Evolutionary conservation across 176 grass and related monocot species (phyloP), one percentile per base, ranked within the genome.

Genomic region (Oryza glumipatula): DNA sequence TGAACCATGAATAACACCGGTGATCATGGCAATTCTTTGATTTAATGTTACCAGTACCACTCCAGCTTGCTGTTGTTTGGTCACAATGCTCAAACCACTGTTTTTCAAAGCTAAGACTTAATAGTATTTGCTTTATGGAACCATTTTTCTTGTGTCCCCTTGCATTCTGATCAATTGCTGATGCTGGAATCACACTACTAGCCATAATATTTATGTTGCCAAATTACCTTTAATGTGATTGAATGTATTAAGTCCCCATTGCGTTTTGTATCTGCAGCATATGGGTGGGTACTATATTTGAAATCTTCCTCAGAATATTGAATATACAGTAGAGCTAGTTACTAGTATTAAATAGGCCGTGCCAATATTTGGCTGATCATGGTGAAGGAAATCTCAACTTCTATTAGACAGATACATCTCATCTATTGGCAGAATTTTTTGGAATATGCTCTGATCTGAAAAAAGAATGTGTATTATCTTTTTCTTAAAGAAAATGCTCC

Each of bases 361-460:
- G 9, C 58, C n/a, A 22, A 7, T 23, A 63, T 11, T 63, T 63
- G 58, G 58, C n/a, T 63, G 21, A 63, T n/a, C 54, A 58, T 11
- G n/a, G 9, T 63, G 58, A 63, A 23, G 58, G 21, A 58, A 21
- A 23, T 63, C 21, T 63, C 58, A 9, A 63, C 21, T 63, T 63
- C 21, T 63, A 63, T 23, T 63, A 63, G 58, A 63, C 23, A 8
- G 56, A 60, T n/a, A 10, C 21, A 23, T 23, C 58, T 63, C 56
- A n/a, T n/a, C 17, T 60, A 21, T 72, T 82, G 79, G 68, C 68
- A 45, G 80, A 21, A 46, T 38, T 76, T 36, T 3, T 41, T 39
- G 60, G 17, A 16, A 41, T 67, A 22, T 49, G 24, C 47, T 74
- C 41, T 65, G 46, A 65, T 5, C 6, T 83, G 11, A 28, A 83